Evolutionary conservation across 2,329 filamentous ascomycete genomes (phyloP).

Genomic region (Colletotrichum gigasporum): DNA sequence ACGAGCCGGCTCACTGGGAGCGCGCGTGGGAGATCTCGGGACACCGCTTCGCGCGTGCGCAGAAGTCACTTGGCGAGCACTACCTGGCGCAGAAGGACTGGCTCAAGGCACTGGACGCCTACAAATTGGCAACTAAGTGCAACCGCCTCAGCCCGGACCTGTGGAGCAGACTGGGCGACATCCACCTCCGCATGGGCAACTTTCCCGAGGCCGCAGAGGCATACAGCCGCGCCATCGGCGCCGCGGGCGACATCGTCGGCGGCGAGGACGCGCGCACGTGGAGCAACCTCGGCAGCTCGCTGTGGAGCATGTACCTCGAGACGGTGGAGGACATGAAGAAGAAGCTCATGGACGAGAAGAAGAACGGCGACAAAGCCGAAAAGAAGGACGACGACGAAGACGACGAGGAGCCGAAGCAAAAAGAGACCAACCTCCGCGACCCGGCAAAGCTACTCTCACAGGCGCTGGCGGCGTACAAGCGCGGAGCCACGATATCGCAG

Average conservation of each 20-base stretch:
- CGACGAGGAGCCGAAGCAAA: neutral
- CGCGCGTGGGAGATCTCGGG: constrained; percentile 89
- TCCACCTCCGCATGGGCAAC: constrained; percentile 78
- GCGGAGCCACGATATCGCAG: constrained; percentile 83
- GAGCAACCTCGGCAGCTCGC: constrained; percentile 90
- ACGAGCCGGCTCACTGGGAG: constrained; percentile 78
- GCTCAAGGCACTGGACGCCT: constrained; percentile 77
- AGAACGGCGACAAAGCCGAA: constrained; percentile 35
- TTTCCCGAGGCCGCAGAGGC: constrained; percentile 85
- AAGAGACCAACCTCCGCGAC: constrained; percentile 46
- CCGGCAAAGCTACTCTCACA: constrained; percentile 74
- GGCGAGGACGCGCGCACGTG: constrained; percentile 92
- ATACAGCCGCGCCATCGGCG: constrained; percentile 82
- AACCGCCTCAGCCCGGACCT: constrained; percentile 84
- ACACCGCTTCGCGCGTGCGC: constrained; percentile 83
- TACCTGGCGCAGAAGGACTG: constrained; percentile 75
- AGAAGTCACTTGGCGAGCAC: constrained; percentile 84
- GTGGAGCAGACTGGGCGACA: constrained; percentile 93
- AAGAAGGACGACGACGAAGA: constrained; percentile 37
- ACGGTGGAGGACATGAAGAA: constrained; percentile 48
- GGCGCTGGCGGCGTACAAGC: constrained; percentile 85
- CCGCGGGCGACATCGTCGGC: constrained; percentile 68
- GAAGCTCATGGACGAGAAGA: constrained; percentile 29
- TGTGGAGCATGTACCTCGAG: constrained; percentile 75
- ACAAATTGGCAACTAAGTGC: constrained; percentile 77